phyloP scores from a whole-genome alignment of 2,329 filamentous ascomycete species.

The Passalora sequoiae region DNA sequence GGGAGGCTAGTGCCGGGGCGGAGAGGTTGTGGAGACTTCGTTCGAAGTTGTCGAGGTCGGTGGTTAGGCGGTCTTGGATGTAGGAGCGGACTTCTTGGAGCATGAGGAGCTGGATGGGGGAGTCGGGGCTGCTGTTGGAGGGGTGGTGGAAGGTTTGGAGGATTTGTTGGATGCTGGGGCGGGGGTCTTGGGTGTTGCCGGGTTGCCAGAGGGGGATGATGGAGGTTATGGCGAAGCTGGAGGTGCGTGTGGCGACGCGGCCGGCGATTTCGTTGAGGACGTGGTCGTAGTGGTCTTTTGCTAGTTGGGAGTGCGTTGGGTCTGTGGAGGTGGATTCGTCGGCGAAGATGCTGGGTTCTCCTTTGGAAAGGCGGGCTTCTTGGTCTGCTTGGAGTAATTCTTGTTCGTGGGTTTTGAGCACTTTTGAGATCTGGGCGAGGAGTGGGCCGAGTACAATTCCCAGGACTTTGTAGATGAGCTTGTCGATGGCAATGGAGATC shows the following conservation, averaged over 20 bases:
- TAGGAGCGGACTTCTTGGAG: background rate
- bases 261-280: conserved; percentile 81
- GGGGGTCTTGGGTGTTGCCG: background rate
- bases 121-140: background rate
- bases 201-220: background rate
- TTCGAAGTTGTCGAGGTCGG: background rate
- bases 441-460: conserved; percentile 68
- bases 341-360: conserved; percentile 44
- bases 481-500: conserved; percentile 4
- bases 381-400: conserved; percentile 41
- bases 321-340: conserved; percentile 66
- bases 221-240: background rate
- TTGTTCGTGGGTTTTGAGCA: background rate
- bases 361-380: conserved; percentile 68
- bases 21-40: background rate
- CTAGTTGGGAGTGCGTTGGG: conserved; percentile 76
- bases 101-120: background rate
- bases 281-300: conserved; percentile 83
- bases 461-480: conserved; percentile 5
- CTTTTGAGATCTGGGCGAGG: conserved; percentile 61
- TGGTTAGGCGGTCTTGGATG: background rate
- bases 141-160: background rate
- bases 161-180: background rate
- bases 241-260: background rate
- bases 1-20: background rate